phyloP scores from a whole-genome alignment of 768 basidiomycete species.

The Trametes elegans region DNA sequence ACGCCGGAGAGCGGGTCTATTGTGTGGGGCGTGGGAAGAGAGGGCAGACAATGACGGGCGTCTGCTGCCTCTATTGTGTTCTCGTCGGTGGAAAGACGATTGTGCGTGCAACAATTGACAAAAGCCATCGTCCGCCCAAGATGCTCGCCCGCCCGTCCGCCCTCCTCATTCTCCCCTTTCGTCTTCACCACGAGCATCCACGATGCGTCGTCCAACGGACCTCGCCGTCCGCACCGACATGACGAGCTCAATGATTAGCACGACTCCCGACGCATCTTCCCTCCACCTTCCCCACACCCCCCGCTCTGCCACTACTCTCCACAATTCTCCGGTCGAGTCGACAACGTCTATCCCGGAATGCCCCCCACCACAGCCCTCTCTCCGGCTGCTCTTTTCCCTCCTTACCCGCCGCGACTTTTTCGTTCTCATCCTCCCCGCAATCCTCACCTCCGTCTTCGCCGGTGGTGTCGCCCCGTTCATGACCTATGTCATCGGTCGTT shows the following conservation, averaged over 20 bases:
- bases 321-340: slow-evolving; percentile 20
- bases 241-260: slow-evolving; percentile 18
- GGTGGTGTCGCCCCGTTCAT: slow-evolving; percentile 83
- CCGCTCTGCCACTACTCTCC: slow-evolving; percentile 20
- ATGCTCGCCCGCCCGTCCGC: slow-evolving; percentile 5
- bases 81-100: slow-evolving; percentile 3
- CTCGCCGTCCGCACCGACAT: slow-evolving; percentile 25
- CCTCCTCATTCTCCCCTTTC: slow-evolving; percentile 19
- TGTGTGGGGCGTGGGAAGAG: slow-evolving; percentile 18
- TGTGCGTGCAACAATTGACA: slow-evolving; percentile 29
- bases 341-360: slow-evolving; percentile 25
- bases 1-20: slow-evolving; percentile 11
- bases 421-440: slow-evolving; percentile 61
- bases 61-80: slow-evolving; percentile 15
- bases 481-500: slow-evolving; percentile 77
- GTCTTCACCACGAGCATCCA: slow-evolving; percentile 14
- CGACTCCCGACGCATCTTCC: slow-evolving; percentile 25
- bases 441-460: slow-evolving; percentile 56
- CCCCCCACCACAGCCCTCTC: slow-evolving; percentile 44
- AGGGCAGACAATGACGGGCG: slow-evolving; percentile 16
- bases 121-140: slow-evolving; percentile 27
- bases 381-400: slow-evolving; percentile 67
- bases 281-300: slow-evolving; percentile 17
- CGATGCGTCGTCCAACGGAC: slow-evolving; percentile 28
- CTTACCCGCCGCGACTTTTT: slow-evolving; percentile 55